Percentiles rank a stretch among this genome's conserved stretches.
Evolutionary conservation across 345 rosid species (phyloP).

Genomic region (Populus davidiana): DNA sequence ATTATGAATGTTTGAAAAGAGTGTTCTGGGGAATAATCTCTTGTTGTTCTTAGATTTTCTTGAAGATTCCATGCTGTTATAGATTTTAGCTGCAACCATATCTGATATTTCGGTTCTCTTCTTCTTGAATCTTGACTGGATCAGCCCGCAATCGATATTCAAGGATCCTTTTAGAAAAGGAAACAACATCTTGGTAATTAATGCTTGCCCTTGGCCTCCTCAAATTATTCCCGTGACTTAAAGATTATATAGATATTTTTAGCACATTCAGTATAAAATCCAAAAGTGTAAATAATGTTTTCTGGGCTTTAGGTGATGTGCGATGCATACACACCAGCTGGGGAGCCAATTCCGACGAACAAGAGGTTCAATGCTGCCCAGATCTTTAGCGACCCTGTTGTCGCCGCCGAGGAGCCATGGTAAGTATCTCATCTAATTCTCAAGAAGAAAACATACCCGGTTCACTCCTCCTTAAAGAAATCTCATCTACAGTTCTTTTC

Average conservation of each 20-base stretch:
- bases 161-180: conserved; percentile 74
- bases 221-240: conserved; percentile 6
- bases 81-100: background rate
- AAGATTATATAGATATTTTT: no score
- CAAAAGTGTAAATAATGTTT: conserved; percentile 15
- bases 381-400: conserved; percentile 57
- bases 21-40: no score
- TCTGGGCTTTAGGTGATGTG: conserved; percentile 55
- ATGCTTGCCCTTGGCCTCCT: background rate
- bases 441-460: background rate
- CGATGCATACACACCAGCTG: conserved; percentile 64
- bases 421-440: conserved; percentile 5
- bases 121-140: conserved; percentile 1
- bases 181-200: conserved; percentile 65
- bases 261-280: background rate
- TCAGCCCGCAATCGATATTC: conserved; percentile 70
- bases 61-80: background rate
- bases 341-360: conserved; percentile 67
- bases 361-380: conserved; percentile 59
- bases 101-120: background rate
- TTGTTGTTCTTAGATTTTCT: background rate
- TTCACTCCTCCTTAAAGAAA: no score
- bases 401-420: conserved; percentile 67
- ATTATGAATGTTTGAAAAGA: no score
- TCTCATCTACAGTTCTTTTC: no score